Conservation (phyloP, 768 basidiomycete species). For the Dioszegia crocea region DNA sequence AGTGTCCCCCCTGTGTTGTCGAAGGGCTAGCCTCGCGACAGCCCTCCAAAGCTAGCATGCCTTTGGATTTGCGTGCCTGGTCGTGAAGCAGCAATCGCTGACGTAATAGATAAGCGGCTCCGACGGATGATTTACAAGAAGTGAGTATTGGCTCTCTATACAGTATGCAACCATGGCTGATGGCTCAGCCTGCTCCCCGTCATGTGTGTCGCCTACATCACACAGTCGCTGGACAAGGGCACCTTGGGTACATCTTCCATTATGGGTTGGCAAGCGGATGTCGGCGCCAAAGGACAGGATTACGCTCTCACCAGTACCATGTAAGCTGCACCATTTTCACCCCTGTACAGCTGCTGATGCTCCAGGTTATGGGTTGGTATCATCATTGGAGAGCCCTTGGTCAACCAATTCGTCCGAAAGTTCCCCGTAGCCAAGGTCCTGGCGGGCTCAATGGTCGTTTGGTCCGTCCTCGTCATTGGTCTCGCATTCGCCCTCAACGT, state of each 20-base stretch:
- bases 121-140: slow-evolving; percentile 17
- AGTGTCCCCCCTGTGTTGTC: not conserved
- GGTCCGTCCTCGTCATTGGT: slow-evolving; percentile 16
- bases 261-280: slow-evolving; percentile 17
- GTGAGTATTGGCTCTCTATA: not conserved
- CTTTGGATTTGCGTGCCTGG: too few relatives aligned
- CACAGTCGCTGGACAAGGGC: slow-evolving; percentile 33
- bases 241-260: slow-evolving; percentile 17
- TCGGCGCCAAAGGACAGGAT: slow-evolving; percentile 12
- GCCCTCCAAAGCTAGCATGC: too few relatives aligned
- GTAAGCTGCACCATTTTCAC: not conserved
- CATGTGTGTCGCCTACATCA: slow-evolving; percentile 25
- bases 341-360: too few relatives aligned
- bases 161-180: not conserved
- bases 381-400: slow-evolving; percentile 32
- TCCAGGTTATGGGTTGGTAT: slow-evolving; percentile 28
- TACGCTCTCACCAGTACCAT: slow-evolving; percentile 31
- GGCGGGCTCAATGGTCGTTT: not conserved
- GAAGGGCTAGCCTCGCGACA: not conserved
- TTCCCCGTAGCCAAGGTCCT: slow-evolving; percentile 22
- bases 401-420: slow-evolving; percentile 21
- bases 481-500: slow-evolving; percentile 18
- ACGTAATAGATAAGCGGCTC: slow-evolving; percentile 36
- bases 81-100: not conserved
- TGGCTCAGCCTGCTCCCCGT: slow-evolving; percentile 9